Conservation (phyloP, 2,329 filamentous ascomycete species). For the Pseudogymnoascus sp. region DNA sequence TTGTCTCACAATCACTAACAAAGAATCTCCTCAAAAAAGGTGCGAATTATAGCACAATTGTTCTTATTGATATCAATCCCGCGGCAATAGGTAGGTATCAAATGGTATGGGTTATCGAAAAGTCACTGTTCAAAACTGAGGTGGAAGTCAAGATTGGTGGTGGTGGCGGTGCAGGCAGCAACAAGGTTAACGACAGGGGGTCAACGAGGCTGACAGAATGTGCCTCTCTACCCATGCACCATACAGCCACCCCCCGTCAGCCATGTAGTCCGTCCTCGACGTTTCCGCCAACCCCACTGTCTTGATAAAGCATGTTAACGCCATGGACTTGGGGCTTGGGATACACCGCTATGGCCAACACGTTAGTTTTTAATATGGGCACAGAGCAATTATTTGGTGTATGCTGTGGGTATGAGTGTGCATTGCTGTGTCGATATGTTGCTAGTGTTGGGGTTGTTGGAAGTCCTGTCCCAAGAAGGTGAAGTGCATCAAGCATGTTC, state of each 20-base stretch:
- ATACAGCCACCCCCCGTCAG: background rate
- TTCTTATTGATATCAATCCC: background rate
- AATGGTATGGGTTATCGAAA: background rate
- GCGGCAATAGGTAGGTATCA: background rate
- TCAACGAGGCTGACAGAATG: background rate
- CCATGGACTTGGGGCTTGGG: background rate
- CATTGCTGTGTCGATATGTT: background rate
- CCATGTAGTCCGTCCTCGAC: background rate
- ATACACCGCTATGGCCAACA: background rate
- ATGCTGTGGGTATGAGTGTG: background rate
- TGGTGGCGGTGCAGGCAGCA: background rate
- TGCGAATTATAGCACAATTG: background rate
- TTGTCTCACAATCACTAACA: background rate
- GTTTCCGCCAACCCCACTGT: too few relatives aligned
- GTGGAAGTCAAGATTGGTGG: background rate
- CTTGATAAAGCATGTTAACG: background rate
- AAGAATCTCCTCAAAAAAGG: background rate
- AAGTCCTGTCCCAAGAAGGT: background rate
- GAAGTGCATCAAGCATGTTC: background rate
- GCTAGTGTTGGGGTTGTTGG: background rate
- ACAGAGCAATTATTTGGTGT: background rate
- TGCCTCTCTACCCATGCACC: background rate
- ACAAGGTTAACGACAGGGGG: background rate
- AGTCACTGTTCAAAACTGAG: background rate
- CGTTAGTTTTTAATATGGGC: background rate